Percentiles rank a stretch among this genome's conserved stretches.
phyloP scores from a whole-genome alignment of 2,329 filamentous ascomycete species.

The Aspergillus ustus region DNA sequence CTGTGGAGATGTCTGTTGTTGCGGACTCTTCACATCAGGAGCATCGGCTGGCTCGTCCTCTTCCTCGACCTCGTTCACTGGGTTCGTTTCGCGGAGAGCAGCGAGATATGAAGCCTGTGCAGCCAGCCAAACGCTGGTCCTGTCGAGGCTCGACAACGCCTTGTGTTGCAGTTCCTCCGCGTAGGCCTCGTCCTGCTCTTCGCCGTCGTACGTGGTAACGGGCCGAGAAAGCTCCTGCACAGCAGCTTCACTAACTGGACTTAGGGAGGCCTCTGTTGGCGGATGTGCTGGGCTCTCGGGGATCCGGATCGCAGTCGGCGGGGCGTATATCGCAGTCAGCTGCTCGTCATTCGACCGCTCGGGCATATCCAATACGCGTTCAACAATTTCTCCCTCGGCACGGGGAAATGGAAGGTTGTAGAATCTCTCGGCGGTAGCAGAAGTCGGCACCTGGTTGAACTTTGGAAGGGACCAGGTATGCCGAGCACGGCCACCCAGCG shows the following conservation, averaged over 20 bases:
- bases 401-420: constrained; percentile 81
- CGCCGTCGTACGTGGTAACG: constrained; percentile 60
- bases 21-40: constrained; percentile 24
- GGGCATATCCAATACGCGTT: constrained; percentile 68
- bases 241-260: constrained; percentile 33
- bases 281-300: constrained; percentile 44
- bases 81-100: constrained; percentile 63
- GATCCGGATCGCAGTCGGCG: constrained; percentile 53
- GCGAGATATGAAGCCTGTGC: constrained; percentile 79
- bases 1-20: constrained; percentile 24
- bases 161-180: constrained; percentile 72
- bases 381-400: constrained; percentile 57
- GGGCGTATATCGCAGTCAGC: constrained; percentile 39
- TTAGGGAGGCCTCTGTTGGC: constrained; percentile 28
- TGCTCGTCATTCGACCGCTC: constrained; percentile 45
- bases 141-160: constrained; percentile 75
- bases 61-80: constrained; percentile 48
- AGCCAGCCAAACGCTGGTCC: constrained; percentile 83
- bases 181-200: constrained; percentile 76
- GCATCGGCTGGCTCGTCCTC: constrained; percentile 25
- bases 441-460: constrained; percentile 70
- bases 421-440: constrained; percentile 88
- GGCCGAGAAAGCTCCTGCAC: constrained; percentile 62
- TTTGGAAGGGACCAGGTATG: constrained; percentile 77
- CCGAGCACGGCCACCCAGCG: constrained; percentile 73